Conservation (phyloP, 2,329 filamentous ascomycete genomes). For the Trichoderma sp. region DNA sequence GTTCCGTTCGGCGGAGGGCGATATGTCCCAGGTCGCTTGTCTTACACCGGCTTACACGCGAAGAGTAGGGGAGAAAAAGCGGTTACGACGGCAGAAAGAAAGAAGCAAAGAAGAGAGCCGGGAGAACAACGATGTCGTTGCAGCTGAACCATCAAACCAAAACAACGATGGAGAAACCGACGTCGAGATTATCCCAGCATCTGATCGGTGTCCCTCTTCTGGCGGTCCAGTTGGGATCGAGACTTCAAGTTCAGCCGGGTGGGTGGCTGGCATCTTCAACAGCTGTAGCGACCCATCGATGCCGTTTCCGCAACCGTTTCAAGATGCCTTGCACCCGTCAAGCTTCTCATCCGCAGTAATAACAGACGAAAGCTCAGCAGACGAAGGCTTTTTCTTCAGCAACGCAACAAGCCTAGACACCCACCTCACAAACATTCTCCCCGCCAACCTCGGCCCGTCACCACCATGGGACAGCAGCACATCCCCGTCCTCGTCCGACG, state of each 20-base stretch:
- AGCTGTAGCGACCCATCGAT: slow-evolving; percentile 17
- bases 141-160: slow-evolving; percentile 1
- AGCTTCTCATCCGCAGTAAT: slow-evolving; percentile 22
- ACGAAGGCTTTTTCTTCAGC: slow-evolving; percentile 16
- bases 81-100: slow-evolving; percentile 36
- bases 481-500: slow-evolving; percentile 32
- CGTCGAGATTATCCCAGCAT: not conserved
- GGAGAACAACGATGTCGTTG: not conserved
- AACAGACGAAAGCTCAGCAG: slow-evolving; percentile 11
- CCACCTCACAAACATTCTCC: slow-evolving; percentile 20
- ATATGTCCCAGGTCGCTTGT: too few relatives aligned
- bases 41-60: not conserved
- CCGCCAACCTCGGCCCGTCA: slow-evolving; percentile 31
- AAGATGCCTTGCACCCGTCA: slow-evolving; percentile 22
- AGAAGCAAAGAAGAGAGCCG: not conserved
- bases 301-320: slow-evolving; percentile 29
- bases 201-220: not conserved
- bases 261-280: slow-evolving; percentile 33
- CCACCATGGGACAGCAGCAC: slow-evolving; percentile 30
- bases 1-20: too few relatives aligned
- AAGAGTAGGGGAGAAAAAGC: slow-evolving; percentile 40
- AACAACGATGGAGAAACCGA: slow-evolving; percentile 11
- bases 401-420: slow-evolving; percentile 11
- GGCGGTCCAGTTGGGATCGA: slow-evolving; percentile 32
- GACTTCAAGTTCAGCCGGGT: slow-evolving; percentile 33